Evolutionary conservation across 768 basidiomycete species (phyloP).

Genomic region (Suillus tomentosus): DNA sequence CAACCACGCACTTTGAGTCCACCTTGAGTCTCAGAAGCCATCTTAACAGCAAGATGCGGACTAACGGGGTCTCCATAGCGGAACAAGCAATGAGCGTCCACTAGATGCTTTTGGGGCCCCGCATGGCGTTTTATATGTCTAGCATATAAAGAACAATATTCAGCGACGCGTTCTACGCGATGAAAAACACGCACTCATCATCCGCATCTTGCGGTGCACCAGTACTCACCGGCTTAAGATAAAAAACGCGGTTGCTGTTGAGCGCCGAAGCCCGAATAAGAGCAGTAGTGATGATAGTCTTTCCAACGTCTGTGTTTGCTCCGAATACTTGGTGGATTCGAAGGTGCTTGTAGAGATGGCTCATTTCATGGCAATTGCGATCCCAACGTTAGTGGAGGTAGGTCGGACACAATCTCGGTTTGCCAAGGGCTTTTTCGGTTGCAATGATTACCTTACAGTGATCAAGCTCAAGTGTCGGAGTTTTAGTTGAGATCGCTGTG

Average conservation of each 20-base stretch:
- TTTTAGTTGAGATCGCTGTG: no score
- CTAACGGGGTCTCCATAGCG: constrained; percentile 89
- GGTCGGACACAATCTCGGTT: no score
- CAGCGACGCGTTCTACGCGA: constrained; percentile 1
- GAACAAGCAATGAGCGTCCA: constrained; percentile 74
- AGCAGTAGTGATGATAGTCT: constrained; percentile 87
- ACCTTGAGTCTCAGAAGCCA: constrained; percentile 39
- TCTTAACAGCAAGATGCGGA: constrained; percentile 82
- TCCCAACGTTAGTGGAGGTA: no score
- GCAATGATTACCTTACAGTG: no score
- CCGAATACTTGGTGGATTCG: constrained; percentile 92
- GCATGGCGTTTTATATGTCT: constrained; percentile 71
- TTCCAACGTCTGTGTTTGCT: constrained; percentile 95
- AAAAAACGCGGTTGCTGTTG: constrained; percentile 54
- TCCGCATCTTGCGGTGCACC: constrained; percentile 82
- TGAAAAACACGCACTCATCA: constrained; percentile 57
- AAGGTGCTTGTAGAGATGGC: constrained; percentile 81
- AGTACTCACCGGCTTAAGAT: constrained; percentile 92
- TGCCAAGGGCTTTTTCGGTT: no score
- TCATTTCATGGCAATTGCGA: constrained; percentile 49
- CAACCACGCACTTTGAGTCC: constrained; percentile 30
- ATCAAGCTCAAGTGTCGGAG: no score
- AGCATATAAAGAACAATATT: not conserved
- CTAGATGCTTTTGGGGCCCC: constrained; percentile 38
- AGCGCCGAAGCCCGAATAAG: constrained; percentile 78